Evolutionary conservation across 345 rosid species (phyloP), one percentile per base, ranked within the genome.

Genomic region (Boechera stricta): DNA sequence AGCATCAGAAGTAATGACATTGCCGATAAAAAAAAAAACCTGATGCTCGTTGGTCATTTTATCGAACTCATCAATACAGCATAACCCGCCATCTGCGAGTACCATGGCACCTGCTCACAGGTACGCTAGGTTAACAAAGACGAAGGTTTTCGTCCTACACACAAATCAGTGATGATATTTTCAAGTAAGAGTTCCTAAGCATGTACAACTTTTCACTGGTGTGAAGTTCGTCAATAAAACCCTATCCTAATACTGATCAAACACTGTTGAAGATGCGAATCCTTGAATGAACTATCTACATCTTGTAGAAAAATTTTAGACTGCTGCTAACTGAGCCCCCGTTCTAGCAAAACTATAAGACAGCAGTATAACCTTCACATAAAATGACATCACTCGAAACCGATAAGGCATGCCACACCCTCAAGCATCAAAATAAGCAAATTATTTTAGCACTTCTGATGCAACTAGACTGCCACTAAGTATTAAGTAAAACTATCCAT

Each of bases 51-150:
- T 89, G 11, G 97, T 89, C 98, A 95, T 89, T 87, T 95, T 95
- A 84, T 95, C 98, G 80, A 95, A 95, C 82, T 95, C 99, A 59
- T 92, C 98, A 69, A 95, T 95, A 77, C 99, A 92, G 83, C 99
- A 95, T 61, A 91, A 78, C 75, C 99, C 99, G 70, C 94, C 77
- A 75, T 95, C 98, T 49, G 99, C 98, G 73, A 95, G 94, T 63
- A 95, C 99, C 99, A 95, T 92, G 81, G 99, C 99, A 74, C 99
- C 99, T 95, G 80, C 76, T 35, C 74, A 73, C 45, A 83, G 70
- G 52, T 65, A 62, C 36, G 60, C 33, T 65, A 71, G 64, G 16
- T 64, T 57, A 62, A 63, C 31, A 62, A 71, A 57, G 39, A 49
- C 31, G 52, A 48, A 55, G 47, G 12, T 21, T 39, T 55, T 44